Conservation (phyloP, 139 green algal genomes). For the Auxenochlorella protothecoides region DNA sequence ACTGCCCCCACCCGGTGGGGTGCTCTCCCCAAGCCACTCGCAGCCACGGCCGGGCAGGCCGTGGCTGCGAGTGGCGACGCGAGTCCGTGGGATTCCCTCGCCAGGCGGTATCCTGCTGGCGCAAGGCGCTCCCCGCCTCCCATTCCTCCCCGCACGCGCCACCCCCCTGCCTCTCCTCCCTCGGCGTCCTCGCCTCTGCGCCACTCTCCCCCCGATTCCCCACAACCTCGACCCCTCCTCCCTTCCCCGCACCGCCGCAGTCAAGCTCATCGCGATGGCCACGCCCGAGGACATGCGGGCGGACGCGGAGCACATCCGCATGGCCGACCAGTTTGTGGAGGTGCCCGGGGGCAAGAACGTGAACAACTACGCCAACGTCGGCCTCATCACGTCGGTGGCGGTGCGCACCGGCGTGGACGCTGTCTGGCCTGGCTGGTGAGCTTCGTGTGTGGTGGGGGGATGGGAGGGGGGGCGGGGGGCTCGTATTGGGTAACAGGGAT, state of each 20-base stretch:
- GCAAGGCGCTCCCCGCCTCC: too few species aligned
- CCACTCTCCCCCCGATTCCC: neutral
- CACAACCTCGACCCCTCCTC: neutral
- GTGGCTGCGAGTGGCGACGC: too few species aligned
- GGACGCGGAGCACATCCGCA: slow-evolving; percentile 87
- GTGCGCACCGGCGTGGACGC: slow-evolving; percentile 78
- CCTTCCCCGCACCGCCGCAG: slow-evolving; percentile 20
- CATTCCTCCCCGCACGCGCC: too few species aligned
- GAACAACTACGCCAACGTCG: slow-evolving; percentile 99
- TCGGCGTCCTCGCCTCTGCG: neutral
- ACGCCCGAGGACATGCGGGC: slow-evolving; percentile 92
- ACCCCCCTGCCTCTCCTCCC: too few species aligned
- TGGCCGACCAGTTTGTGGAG: slow-evolving; percentile 98
- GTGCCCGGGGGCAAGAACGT: slow-evolving; percentile 90
- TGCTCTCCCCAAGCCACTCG: too few species aligned
- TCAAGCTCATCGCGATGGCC: slow-evolving; percentile 87
- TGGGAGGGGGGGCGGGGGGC: neutral
- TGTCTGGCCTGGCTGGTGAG: slow-evolving; percentile 92
- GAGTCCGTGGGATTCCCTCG: too few species aligned
- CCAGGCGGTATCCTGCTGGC: too few species aligned
- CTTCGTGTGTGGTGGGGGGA: neutral
- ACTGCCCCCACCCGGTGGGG: too few species aligned
- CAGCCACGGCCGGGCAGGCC: too few species aligned
- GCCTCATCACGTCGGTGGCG: slow-evolving; percentile 78
- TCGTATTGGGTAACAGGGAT: neutral